phyloP scores from a whole-genome alignment of 495 filamentous ascomycete species.

The Mytilinidion resinicola region DNA sequence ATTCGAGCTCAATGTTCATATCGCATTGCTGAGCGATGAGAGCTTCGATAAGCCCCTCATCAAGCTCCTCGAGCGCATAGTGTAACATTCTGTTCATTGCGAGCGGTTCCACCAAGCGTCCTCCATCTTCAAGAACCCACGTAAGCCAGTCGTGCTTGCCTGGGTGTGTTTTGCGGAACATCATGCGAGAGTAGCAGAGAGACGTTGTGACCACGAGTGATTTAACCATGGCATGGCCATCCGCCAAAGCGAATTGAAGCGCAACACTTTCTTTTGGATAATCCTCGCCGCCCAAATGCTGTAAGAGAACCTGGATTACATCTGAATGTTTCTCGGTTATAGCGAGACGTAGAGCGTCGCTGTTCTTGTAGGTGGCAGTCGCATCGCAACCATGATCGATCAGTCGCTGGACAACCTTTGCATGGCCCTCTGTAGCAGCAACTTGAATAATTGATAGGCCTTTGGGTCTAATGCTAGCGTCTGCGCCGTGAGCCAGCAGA shows the following conservation, averaged over 20 bases:
- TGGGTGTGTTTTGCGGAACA: background rate
- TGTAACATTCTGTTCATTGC: constrained; percentile 12
- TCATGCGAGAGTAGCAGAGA: constrained; percentile 7
- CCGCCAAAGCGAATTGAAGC: constrained; percentile 13
- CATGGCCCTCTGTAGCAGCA: constrained; percentile 1
- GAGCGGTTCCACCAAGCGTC: background rate
- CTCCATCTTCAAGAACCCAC: constrained; percentile 14
- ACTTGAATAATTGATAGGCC: constrained; percentile 6
- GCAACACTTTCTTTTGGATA: constrained; percentile 10
- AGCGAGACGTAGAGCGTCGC: constrained; percentile 10
- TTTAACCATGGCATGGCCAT: constrained; percentile 5
- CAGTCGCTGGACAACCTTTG: constrained; percentile 4
- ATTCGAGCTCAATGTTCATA: constrained; percentile 8
- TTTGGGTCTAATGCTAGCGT: constrained; percentile 5
- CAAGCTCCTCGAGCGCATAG: constrained; percentile 11
- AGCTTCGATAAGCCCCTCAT: constrained; percentile 2
- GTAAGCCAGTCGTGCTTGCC: constrained; percentile 5
- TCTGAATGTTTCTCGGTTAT: constrained; percentile 1
- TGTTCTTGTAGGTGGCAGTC: background rate
- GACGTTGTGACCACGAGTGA: background rate
- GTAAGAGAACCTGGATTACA: constrained; percentile 3
- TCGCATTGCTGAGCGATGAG: constrained; percentile 7
- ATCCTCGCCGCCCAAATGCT: constrained; percentile 3
- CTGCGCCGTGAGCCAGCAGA: constrained; percentile 5
- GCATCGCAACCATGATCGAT: constrained; percentile 8